Evolutionary conservation across 78 protist species (phyloP).

Genomic region (Dictyostelium brefeldianum): DNA sequence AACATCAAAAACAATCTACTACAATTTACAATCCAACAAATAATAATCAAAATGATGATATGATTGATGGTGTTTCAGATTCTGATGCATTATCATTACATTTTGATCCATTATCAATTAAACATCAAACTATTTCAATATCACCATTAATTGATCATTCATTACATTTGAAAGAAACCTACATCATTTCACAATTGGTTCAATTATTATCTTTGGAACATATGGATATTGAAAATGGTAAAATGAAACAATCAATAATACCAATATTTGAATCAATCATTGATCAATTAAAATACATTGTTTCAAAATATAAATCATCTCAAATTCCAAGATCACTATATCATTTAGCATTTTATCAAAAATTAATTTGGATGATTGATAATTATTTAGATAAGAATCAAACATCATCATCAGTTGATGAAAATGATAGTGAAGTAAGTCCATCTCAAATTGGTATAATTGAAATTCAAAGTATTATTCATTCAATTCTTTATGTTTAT

Average conservation of each 20-base stretch:
- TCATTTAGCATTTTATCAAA: slow-evolving; percentile 50
- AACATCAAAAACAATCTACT: slow-evolving; percentile 13
- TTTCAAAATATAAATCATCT: background rate
- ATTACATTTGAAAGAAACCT: slow-evolving; percentile 3
- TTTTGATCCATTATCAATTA: slow-evolving; percentile 44
- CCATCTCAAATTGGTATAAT: slow-evolving; percentile 37
- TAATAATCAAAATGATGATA: too few relatives aligned
- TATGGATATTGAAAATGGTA: slow-evolving; percentile 29
- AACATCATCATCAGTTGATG: background rate
- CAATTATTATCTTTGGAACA: slow-evolving; percentile 11
- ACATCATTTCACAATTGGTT: slow-evolving; percentile 2
- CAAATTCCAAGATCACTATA: slow-evolving; percentile 39
- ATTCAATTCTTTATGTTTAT: slow-evolving; percentile 36
- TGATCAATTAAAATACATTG: slow-evolving; percentile 2
- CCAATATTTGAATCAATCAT: background rate
- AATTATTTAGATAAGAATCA: background rate
- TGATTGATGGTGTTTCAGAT: background rate
- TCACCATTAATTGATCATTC: slow-evolving; percentile 21
- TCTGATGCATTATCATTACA: background rate
- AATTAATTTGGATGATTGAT: slow-evolving; percentile 68
- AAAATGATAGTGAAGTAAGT: background rate
- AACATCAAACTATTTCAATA: background rate
- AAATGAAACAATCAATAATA: background rate
- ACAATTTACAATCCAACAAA: background rate
- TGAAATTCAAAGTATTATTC: slow-evolving; percentile 42